A percentile compares a stretch with the other conserved stretches of the same genome.
phyloP scores from a whole-genome alignment of 2,329 filamentous ascomycete species.

The Colletotrichum cereale region DNA sequence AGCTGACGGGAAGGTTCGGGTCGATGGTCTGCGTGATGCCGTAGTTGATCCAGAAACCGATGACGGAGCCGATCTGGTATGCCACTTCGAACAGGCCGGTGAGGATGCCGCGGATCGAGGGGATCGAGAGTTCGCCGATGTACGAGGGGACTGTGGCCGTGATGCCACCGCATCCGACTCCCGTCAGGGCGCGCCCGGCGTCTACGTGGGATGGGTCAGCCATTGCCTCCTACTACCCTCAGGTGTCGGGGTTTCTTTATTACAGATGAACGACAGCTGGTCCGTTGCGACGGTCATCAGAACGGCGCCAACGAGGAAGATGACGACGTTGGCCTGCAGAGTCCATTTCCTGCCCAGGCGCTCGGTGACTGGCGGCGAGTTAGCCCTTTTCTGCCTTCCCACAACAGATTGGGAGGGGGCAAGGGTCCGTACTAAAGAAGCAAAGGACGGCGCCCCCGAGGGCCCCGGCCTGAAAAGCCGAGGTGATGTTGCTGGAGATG shows the following conservation, averaged over 20 bases:
- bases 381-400: not conserved
- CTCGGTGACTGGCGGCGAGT: slow-evolving; percentile 52
- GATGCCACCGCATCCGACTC: slow-evolving; percentile 65
- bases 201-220: not conserved
- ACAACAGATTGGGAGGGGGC: slow-evolving; percentile 10
- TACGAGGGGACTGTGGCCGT: slow-evolving; percentile 71
- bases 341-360: slow-evolving; percentile 63
- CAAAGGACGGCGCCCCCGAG: slow-evolving; percentile 65
- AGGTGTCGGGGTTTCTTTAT: not conserved
- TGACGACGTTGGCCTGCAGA: slow-evolving; percentile 59
- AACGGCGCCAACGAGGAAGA: slow-evolving; percentile 59
- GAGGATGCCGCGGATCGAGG: slow-evolving; percentile 68
- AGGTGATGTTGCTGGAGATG: slow-evolving; percentile 59
- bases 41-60: slow-evolving; percentile 67
- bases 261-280: slow-evolving; percentile 58
- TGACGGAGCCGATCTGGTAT: slow-evolving; percentile 63
- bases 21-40: slow-evolving; percentile 56
- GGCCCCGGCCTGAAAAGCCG: slow-evolving; percentile 61
- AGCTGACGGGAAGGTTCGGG: slow-evolving; percentile 50
- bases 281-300: slow-evolving; percentile 56
- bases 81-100: slow-evolving; percentile 66
- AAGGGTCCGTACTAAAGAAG: slow-evolving; percentile 50
- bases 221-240: no score
- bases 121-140: slow-evolving; percentile 71
- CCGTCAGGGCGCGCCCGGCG: slow-evolving; percentile 68